These are phyloP conservation scores for Xylaria cubensis DNA, from an alignment of 495 filamentous ascomycete species.

Conservation along the genomic window DNA sequence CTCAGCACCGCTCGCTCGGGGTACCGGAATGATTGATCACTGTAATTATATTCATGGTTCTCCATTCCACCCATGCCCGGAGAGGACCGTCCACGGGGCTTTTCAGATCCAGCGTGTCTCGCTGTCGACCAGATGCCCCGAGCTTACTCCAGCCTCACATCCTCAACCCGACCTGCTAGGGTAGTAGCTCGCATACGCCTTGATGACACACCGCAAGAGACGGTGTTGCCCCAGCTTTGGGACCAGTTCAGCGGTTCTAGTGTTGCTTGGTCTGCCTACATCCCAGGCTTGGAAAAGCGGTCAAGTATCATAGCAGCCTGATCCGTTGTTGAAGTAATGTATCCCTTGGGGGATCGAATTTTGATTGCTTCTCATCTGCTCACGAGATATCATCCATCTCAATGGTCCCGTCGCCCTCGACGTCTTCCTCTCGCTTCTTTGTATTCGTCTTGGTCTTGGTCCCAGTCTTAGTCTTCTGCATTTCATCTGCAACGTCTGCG, in stretches of 20 bases:
- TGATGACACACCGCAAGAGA: background rate
- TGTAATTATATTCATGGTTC: background rate
- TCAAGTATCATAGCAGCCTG: too few species aligned
- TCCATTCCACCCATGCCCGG: background rate
- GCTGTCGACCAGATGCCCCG: background rate
- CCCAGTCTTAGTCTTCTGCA: background rate
- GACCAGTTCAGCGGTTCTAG: too few species aligned
- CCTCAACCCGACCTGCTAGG: background rate
- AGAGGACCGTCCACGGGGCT: background rate
- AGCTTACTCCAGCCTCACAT: background rate
- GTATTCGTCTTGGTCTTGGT: background rate
- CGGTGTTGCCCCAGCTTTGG: too few species aligned
- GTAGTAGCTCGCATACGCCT: background rate
- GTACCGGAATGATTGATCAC: background rate
- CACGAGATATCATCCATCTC: slow-evolving; percentile 34
- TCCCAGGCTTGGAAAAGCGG: background rate
- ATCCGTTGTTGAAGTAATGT: background rate
- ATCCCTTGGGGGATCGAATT: background rate
- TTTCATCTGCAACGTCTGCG: slow-evolving; percentile 29
- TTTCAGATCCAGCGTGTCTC: background rate
- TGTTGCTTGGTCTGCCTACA: too few species aligned
- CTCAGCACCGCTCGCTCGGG: background rate
- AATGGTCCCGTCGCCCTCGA: slow-evolving; percentile 31
- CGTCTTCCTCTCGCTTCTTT: background rate
- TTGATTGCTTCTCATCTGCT: background rate